Conservation (phyloP, 208 protist genomes). For the Histomonas meleagridis region DNA sequence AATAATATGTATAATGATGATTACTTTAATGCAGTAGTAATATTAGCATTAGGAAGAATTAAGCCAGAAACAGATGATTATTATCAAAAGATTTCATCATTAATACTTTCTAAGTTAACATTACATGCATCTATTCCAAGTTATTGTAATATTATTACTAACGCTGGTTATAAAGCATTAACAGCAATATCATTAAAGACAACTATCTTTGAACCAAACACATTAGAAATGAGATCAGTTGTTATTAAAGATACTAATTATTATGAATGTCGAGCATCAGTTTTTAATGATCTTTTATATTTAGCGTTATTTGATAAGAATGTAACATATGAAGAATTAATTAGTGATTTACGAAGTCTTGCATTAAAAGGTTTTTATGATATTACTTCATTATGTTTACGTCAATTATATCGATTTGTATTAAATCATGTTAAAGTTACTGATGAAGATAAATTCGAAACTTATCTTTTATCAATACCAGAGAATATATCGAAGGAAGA, state of each 20-base stretch:
- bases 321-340: not conserved
- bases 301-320: not conserved
- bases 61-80: not conserved
- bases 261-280: not conserved
- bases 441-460: not conserved
- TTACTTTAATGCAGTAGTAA: not conserved
- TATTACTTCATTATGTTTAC: not conserved
- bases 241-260: not conserved
- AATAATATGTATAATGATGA: not conserved
- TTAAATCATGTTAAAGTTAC: not conserved
- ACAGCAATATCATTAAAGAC: not conserved
- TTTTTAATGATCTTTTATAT: not conserved
- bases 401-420: not conserved
- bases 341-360: not conserved
- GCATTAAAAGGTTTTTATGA: not conserved
- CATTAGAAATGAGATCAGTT: not conserved
- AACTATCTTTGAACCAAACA: not conserved
- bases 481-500: not conserved
- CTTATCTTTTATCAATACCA: not conserved
- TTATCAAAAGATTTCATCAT: no score
- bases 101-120: not conserved
- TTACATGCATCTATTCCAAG: not conserved
- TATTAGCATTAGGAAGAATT: not conserved
- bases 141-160: not conserved
- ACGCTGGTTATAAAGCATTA: not conserved